A percentile compares a stretch with the other conserved stretches of the same genome.
Conservation (phyloP, 2,329 filamentous ascomycete species). For the Magnaporthiopsis rhizophila region DNA sequence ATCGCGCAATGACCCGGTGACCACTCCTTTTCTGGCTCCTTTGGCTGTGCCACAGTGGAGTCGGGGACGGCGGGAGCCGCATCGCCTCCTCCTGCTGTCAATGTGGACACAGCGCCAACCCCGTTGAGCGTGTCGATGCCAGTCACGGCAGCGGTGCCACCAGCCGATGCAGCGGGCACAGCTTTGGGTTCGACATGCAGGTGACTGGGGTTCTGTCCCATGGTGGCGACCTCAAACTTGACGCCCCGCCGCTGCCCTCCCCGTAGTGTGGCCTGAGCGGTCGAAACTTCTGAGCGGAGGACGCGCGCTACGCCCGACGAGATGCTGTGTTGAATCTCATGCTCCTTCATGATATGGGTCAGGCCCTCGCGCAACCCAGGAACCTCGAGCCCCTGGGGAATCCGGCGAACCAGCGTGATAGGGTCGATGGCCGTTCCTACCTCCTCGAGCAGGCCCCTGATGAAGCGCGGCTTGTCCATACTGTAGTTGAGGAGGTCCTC, state of each 20-base stretch:
- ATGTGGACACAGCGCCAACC: neutral
- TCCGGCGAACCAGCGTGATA: constrained; percentile 79
- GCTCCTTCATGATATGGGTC: constrained; percentile 85
- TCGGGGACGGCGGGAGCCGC: neutral
- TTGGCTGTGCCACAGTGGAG: neutral
- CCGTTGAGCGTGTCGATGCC: constrained; percentile 2
- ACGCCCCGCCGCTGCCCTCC: constrained; percentile 76
- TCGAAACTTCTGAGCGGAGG: constrained; percentile 76
- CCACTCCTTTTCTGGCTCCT: constrained; percentile 22
- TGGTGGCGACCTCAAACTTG: constrained; percentile 69
- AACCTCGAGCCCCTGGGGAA: constrained; percentile 88
- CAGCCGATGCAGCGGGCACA: constrained; percentile 16
- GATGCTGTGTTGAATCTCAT: constrained; percentile 91
- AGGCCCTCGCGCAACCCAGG: constrained; percentile 83
- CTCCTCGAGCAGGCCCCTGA: constrained; percentile 83
- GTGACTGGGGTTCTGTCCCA: constrained; percentile 27
- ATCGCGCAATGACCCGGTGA: constrained; percentile 51
- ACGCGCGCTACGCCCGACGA: constrained; percentile 83
- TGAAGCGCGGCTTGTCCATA: constrained; percentile 96
- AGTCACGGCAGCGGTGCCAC: constrained; percentile 11
- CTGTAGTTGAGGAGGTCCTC: constrained; percentile 89
- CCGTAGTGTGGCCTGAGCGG: constrained; percentile 73
- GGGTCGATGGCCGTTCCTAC: constrained; percentile 92
- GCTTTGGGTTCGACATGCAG: constrained; percentile 35
- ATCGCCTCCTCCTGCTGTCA: neutral